These are phyloP conservation scores for Mycena filopes DNA, from an alignment of 768 basidiomycete species.

Conservation along the genomic window DNA sequence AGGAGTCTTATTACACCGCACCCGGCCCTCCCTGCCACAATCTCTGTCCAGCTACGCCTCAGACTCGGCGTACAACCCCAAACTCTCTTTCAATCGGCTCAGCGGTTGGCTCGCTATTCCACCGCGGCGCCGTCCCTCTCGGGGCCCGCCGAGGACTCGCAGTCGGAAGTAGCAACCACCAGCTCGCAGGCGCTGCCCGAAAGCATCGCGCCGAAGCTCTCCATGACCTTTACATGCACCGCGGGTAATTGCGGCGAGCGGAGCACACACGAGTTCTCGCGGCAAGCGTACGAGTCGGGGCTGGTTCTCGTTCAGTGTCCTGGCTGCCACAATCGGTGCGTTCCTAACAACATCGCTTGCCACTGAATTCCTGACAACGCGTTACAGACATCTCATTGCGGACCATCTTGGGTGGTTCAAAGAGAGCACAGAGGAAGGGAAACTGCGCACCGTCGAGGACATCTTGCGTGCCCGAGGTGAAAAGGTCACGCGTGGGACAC, in stretches of 20 bases:
- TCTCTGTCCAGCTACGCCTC: slow-evolving; percentile 46
- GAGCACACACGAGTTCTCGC: slow-evolving; percentile 90
- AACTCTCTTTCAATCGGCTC: slow-evolving; percentile 24
- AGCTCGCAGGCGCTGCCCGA: slow-evolving; percentile 49
- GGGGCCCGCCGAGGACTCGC: not conserved
- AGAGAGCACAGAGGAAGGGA: slow-evolving; percentile 78
- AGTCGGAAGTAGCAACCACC: slow-evolving; percentile 21
- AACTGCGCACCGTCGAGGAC: slow-evolving; percentile 84
- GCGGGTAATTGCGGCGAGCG: slow-evolving; percentile 76
- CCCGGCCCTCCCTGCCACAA: slow-evolving; percentile 45
- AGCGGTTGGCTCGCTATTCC: slow-evolving; percentile 31
- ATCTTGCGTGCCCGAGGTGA: slow-evolving; percentile 84
- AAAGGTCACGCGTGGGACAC: slow-evolving; percentile 38
- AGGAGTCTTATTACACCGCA: slow-evolving; percentile 52
- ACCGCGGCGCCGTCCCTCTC: slow-evolving; percentile 25
- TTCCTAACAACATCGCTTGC: slow-evolving; percentile 18
- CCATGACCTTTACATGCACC: slow-evolving; percentile 89
- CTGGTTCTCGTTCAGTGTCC: slow-evolving; percentile 95
- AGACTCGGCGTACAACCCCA: slow-evolving; percentile 27
- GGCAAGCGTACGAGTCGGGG: slow-evolving; percentile 85
- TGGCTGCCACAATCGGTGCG: slow-evolving; percentile 86
- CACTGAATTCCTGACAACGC: slow-evolving; percentile 7
- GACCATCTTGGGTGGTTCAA: slow-evolving; percentile 95
- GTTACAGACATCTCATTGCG: slow-evolving; percentile 80
- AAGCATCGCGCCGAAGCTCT: slow-evolving; percentile 68